These are phyloP conservation scores for Suhomyces ambrosiae DNA, from an alignment of 1,139 yeast species.

Conservation along the genomic window DNA sequence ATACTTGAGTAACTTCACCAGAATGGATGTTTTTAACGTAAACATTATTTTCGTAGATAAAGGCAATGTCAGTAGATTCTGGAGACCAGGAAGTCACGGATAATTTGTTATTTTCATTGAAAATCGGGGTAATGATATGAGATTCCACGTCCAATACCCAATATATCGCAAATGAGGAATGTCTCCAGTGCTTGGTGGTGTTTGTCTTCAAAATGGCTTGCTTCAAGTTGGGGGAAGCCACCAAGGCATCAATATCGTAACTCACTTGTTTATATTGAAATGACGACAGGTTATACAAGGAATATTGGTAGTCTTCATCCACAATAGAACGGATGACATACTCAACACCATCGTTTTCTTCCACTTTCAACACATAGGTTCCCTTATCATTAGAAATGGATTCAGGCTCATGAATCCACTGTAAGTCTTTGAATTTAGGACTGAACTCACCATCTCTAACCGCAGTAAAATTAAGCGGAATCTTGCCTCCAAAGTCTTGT, in stretches of 20 bases:
- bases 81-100: slow-evolving; percentile 33
- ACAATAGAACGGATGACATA: slow-evolving; percentile 53
- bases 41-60: slow-evolving; percentile 41
- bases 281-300: slow-evolving; percentile 51
- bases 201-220: slow-evolving; percentile 60
- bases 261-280: slow-evolving; percentile 41
- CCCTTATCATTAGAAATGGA: slow-evolving; percentile 50
- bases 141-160: slow-evolving; percentile 36
- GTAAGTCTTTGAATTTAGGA: slow-evolving; percentile 54
- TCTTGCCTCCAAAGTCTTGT: slow-evolving; percentile 24
- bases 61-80: slow-evolving; percentile 36
- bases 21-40: slow-evolving; percentile 29
- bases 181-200: slow-evolving; percentile 49
- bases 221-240: slow-evolving; percentile 65
- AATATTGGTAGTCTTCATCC: slow-evolving; percentile 46
- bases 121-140: slow-evolving; percentile 20
- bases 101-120: slow-evolving; percentile 19
- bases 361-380: slow-evolving; percentile 50
- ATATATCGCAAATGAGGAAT: slow-evolving; percentile 41
- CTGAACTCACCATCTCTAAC: slow-evolving; percentile 53
- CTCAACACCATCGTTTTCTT: slow-evolving; percentile 20
- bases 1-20: slow-evolving; percentile 34
- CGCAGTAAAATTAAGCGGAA: slow-evolving; percentile 33
- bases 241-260: slow-evolving; percentile 54
- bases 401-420: slow-evolving; percentile 64